Conservation (phyloP, 2,329 filamentous ascomycete genomes). For the Exophiala alcalophila region DNA sequence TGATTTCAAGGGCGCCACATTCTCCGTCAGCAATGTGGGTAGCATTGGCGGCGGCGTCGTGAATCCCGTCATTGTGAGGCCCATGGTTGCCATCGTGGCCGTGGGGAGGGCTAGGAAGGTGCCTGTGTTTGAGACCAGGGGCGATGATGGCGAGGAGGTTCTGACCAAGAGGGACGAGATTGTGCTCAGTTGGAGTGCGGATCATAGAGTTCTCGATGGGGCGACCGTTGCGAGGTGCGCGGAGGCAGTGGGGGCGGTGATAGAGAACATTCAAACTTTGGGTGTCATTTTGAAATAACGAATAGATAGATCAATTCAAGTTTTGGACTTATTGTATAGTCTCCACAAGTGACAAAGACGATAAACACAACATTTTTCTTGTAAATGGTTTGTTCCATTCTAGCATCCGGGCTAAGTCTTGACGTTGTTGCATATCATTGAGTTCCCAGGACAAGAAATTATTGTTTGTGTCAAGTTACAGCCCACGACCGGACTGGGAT, state of each 20-base stretch:
- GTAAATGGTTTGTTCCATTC: too few relatives aligned
- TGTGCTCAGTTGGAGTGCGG: slow-evolving; percentile 94
- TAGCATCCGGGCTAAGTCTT: too few relatives aligned
- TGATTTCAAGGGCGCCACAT: slow-evolving; percentile 84
- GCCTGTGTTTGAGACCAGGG: slow-evolving; percentile 65
- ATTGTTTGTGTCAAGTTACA: too few relatives aligned
- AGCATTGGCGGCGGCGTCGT: slow-evolving; percentile 91
- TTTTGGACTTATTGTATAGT: neutral
- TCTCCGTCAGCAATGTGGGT: slow-evolving; percentile 95
- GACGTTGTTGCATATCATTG: too few relatives aligned
- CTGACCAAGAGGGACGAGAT: slow-evolving; percentile 75
- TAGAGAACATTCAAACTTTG: too few relatives aligned
- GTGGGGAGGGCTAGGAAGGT: slow-evolving; percentile 70
- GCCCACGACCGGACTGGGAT: too few relatives aligned
- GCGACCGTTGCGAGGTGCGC: slow-evolving; percentile 90
- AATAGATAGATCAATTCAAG: neutral
- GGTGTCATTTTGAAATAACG: neutral
- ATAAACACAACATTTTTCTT: too few relatives aligned
- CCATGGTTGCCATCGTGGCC: slow-evolving; percentile 68
- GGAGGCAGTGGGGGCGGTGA: slow-evolving; percentile 69
- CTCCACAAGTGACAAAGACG: too few relatives aligned
- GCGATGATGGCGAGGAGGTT: slow-evolving; percentile 41
- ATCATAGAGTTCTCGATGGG: slow-evolving; percentile 90
- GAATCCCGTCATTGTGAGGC: slow-evolving; percentile 82
- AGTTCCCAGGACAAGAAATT: too few relatives aligned